Base-by-base conservation (phyloP, 2,329 filamentous ascomycete genomes). In the Aspergillus texensis region DNA sequence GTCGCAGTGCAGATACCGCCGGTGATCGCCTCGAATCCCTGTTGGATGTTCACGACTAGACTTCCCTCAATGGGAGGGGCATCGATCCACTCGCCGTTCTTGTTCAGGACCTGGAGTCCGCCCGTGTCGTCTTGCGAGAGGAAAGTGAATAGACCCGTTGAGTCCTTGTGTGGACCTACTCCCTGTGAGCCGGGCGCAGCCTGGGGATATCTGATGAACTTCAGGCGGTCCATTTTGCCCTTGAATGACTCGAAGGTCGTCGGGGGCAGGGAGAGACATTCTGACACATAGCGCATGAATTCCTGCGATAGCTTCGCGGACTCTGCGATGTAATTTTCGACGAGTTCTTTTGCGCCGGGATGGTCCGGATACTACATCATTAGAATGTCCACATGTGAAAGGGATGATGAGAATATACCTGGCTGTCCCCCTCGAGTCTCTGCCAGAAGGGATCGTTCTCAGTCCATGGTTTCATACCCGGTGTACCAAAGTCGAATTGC, bases 81-180 rank as follows among this genome's bases (percentile, higher is more conserved):
- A 54, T 80, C 75, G 21, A 83, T 76, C 81, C 81, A 83, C 28
- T 77, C 72, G 0, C 81, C 81, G 5, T 76, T 72, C 34, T 80
- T 80, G 58, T 79, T 82, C 9, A 84, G 70, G 0, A 83, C 81
- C 65, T 84, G 80, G 4, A 84, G 71, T 0, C 82, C 82, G 1
- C 80, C 81, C 2, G 73, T 73, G 5, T 73, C 62, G 56, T 83
- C 81, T 56, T 83, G 81, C 0, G 58, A 85, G 0, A 76, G 67
- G 34, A 76, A 76, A 0, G 74, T 76, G 45, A 76, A 76, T 1
- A 85, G 21, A 78, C 84, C 56, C 76, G 79, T 82, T 11, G 81
- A 84, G 71, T 87, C 85, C 67, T 86, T 86, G 71, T 87, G 85
- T 3, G 85, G 84, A 0, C 85, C 85, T 1, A 87, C 85, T 8